Evolutionary conservation across 1,284 basidiomycete genomes (phyloP).

Genomic region (Sporisorium exsertum): DNA sequence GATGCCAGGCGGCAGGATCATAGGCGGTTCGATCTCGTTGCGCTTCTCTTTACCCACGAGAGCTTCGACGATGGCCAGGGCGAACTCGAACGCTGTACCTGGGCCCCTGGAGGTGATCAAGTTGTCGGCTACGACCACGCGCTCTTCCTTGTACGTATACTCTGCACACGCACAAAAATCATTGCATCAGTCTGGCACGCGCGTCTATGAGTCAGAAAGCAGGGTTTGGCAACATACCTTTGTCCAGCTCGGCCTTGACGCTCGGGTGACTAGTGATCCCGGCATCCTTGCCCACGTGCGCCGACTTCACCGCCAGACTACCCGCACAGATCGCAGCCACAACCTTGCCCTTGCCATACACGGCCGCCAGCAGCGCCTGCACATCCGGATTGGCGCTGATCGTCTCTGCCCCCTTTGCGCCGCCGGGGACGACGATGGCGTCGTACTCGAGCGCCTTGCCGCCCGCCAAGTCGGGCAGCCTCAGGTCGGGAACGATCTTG

Average conservation of each 20-base stretch:
- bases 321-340: constrained; percentile 69
- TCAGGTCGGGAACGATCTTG: constrained; percentile 60
- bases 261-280: constrained; percentile 83
- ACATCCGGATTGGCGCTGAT: constrained; percentile 76
- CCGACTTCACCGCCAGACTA: constrained; percentile 77
- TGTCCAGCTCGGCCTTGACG: constrained; percentile 72
- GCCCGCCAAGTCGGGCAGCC: constrained; percentile 47
- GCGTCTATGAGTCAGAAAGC: too few species aligned
- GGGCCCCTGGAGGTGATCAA: constrained; percentile 82
- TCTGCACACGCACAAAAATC: constrained; percentile 71
- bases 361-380: constrained; percentile 77
- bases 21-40: constrained; percentile 77
- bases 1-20: constrained; percentile 72
- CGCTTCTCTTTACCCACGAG: constrained; percentile 78
- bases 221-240: constrained; percentile 7
- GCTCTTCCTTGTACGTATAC: constrained; percentile 81
- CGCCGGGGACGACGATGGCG: constrained; percentile 81
- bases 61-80: constrained; percentile 78
- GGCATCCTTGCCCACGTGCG: constrained; percentile 74
- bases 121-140: constrained; percentile 79
- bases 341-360: constrained; percentile 71
- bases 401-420: constrained; percentile 81
- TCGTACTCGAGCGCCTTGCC: constrained; percentile 74
- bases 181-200: too few species aligned
- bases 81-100: constrained; percentile 83